Base-by-base conservation (phyloP, 441 rosid genomes). In the Erodium moschatum region DNA sequence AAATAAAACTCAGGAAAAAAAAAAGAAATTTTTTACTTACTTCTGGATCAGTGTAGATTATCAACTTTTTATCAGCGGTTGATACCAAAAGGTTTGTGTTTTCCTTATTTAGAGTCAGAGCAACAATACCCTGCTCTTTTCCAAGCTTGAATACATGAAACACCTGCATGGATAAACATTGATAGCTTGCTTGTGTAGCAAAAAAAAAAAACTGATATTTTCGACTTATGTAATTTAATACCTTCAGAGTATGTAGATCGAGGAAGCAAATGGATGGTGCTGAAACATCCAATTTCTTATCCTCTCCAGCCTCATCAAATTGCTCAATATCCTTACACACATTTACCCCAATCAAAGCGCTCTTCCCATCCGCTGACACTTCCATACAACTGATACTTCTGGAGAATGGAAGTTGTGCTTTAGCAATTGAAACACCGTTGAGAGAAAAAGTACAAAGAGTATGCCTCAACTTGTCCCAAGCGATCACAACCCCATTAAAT, bases 21-120 rank as follows among this genome's bases (percentile, higher is more conserved):
- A 35, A 2, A 10, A 29, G 1, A 5, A 68, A 11, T 31, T 54
- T 69, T 78, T n/a, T 54, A 85, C 97, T 87, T 84, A 95, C 99
- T 58, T 92, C 85, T 44, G 98, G 99, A 79, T 95, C 96, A 2
- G 98, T 90, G 86, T 89, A 95, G 73, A 95, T 80, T 69, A 90
- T 84, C 87, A 95, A 73, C 84, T 90, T 95, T 76, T 85, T 92
- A 80, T 95, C 95, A 46, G 81, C 89, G 60, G 99, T 92, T 67
- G 99, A 92, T 65, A 92, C 95, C 77, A 95, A 74, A 64, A 95
- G 90, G 83, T 89, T 90, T 20, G 98, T 91, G 76, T 86, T 86
- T 75, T 95, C 98, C 70, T 72, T 74, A 82, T 82, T 92, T 27
- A 92, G 79, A 52, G 96, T 86, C 83, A 92, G 66, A 27, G 99